These are phyloP conservation scores for Chrysanthemum seticuspe DNA, from an alignment of 129 eudicot species.

Conservation along the genomic window DNA sequence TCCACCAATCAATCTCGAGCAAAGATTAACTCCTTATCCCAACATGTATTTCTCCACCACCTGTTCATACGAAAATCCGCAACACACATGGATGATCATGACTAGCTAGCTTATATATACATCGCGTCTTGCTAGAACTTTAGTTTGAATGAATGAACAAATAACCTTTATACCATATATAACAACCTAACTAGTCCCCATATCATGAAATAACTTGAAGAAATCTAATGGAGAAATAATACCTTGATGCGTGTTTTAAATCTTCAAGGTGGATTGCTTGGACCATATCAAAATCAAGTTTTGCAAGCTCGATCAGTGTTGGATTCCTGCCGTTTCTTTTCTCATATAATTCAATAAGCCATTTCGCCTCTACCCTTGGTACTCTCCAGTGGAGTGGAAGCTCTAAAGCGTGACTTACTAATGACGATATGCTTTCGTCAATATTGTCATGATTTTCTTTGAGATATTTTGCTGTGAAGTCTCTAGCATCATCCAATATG, in stretches of 20 bases:
- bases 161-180: too few species aligned
- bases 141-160: too few species aligned
- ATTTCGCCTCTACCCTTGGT: background rate
- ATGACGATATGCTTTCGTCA: background rate
- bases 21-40: background rate
- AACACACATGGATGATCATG: background rate
- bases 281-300: background rate
- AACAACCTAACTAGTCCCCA: too few species aligned
- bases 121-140: too few species aligned
- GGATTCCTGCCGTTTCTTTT: background rate
- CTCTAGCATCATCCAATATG: background rate
- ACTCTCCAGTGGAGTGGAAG: background rate
- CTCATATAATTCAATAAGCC: background rate
- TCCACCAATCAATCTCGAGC: background rate
- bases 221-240: background rate
- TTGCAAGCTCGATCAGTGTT: background rate
- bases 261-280: background rate
- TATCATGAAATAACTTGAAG: background rate
- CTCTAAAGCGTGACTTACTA: background rate
- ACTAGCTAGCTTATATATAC: background rate
- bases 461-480: background rate
- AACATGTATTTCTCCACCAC: background rate
- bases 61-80: background rate
- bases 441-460: background rate
- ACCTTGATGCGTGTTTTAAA: background rate